These are phyloP conservation scores for Apiosordaria backusii DNA, from an alignment of 495 filamentous ascomycete species.

Conservation along the genomic window DNA sequence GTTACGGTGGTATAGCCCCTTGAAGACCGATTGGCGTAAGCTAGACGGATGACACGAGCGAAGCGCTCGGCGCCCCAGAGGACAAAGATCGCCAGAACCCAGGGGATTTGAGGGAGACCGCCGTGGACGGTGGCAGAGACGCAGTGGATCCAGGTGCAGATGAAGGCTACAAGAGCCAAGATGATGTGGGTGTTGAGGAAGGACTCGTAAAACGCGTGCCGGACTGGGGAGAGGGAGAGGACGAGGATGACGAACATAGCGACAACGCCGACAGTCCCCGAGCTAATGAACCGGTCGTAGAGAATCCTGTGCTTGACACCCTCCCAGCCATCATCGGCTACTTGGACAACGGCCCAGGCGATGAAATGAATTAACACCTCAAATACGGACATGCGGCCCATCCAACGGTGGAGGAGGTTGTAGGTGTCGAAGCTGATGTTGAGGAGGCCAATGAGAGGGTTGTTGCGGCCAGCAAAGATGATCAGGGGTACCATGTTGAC, in stretches of 20 bases:
- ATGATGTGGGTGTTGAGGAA: slow-evolving; percentile 83
- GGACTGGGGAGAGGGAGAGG: slow-evolving; percentile 66
- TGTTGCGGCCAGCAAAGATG: slow-evolving; percentile 86
- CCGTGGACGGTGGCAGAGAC: slow-evolving; percentile 37
- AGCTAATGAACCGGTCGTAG: slow-evolving; percentile 55
- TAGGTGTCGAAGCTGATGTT: slow-evolving; percentile 94
- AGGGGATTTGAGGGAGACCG: slow-evolving; percentile 59
- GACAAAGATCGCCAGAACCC: slow-evolving; percentile 63
- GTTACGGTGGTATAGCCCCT: slow-evolving; percentile 65
- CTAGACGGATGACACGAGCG: slow-evolving; percentile 62
- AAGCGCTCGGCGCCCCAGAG: slow-evolving; percentile 77
- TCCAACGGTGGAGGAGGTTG: slow-evolving; percentile 93
- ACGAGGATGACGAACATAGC: slow-evolving; percentile 58
- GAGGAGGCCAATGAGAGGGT: slow-evolving; percentile 78
- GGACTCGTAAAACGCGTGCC: slow-evolving; percentile 94
- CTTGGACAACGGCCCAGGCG: slow-evolving; percentile 69
- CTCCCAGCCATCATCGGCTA: slow-evolving; percentile 62
- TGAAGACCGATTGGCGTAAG: slow-evolving; percentile 63
- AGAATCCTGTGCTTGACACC: slow-evolving; percentile 48
- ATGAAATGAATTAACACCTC: slow-evolving; percentile 72
- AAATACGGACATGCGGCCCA: slow-evolving; percentile 79
- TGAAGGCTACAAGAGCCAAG: slow-evolving; percentile 59
- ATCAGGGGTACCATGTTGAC: slow-evolving; percentile 92
- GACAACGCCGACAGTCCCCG: slow-evolving; percentile 48
- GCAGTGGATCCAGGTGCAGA: slow-evolving; percentile 68